phyloP scores from a whole-genome alignment of 495 filamentous ascomycete genomes.

The Emericellopsis terricola region DNA sequence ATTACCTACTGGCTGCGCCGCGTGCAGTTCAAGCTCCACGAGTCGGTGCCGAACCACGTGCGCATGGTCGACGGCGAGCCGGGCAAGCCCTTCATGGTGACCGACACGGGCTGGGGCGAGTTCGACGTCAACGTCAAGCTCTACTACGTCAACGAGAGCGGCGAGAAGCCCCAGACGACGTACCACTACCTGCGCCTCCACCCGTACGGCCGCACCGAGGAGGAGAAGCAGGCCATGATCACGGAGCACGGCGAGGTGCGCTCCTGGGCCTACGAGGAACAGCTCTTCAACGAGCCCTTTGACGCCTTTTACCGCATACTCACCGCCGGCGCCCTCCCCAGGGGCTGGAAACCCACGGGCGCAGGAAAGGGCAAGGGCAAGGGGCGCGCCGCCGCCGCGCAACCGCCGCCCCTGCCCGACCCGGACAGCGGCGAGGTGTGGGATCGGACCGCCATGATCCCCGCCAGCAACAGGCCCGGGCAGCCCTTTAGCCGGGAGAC shows the following conservation, averaged over 20 bases:
- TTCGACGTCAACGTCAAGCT: slow-evolving; percentile 90
- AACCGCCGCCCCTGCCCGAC: background rate
- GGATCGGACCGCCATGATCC: slow-evolving; percentile 52
- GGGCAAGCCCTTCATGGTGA: slow-evolving; percentile 65
- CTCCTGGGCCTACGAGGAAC: slow-evolving; percentile 70
- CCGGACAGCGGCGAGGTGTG: slow-evolving; percentile 29
- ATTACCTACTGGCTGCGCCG: slow-evolving; percentile 92
- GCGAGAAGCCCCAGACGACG: slow-evolving; percentile 79
- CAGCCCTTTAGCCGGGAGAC: slow-evolving; percentile 61
- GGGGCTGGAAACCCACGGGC: slow-evolving; percentile 11
- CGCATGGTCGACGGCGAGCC: slow-evolving; percentile 48
- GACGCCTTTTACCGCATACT: slow-evolving; percentile 74
- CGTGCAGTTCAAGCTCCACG: slow-evolving; percentile 93
- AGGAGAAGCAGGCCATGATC: slow-evolving; percentile 47
- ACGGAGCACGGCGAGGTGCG: slow-evolving; percentile 45
- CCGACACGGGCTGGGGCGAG: slow-evolving; percentile 93
- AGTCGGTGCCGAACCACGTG: slow-evolving; percentile 76
- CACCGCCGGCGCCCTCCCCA: slow-evolving; percentile 38
- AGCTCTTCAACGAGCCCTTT: slow-evolving; percentile 90
- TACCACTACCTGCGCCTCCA: slow-evolving; percentile 86
- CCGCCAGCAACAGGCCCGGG: slow-evolving; percentile 37
- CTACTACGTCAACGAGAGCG: slow-evolving; percentile 68
- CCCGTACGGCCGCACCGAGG: slow-evolving; percentile 62
- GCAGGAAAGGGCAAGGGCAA: slow-evolving; percentile 25
- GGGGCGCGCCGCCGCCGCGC: slow-evolving; percentile 9